Evolutionary conservation across 768 basidiomycete species (phyloP), one percentile per base, ranked within the genome.

Genomic region (Termitomyces sp.): DNA sequence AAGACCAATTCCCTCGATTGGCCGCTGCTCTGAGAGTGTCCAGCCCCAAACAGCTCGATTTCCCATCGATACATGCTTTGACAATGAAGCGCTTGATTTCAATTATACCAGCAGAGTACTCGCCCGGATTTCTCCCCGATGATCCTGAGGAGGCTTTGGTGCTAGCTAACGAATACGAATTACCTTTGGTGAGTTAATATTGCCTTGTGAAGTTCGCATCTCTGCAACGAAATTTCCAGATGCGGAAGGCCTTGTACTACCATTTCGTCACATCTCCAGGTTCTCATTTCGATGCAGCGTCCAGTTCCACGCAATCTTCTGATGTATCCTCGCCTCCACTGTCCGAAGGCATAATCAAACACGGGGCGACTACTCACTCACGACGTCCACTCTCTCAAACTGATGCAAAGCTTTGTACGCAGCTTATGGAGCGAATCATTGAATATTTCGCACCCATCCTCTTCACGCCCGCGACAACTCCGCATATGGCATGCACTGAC

Each of bases 401-500:
- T 57, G 67, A 78, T 66, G 60, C 75, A 18, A 72, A 76, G 56
- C 76, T 76, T 40, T 86, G 84, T 65, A 74, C 71, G 63, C 67
- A 67, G n/a, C 76, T 88, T 38, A 82, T 87, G 80, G 74, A 75
- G 7, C 70, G 69, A 33, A 69, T 92, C 61, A 84, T 92, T 60
- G 79, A 79, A 5, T 80, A 89, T 69, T 91, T 91, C 69, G 88
- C 89, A 0, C 89, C 90, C 2, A 76, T 86, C 39, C 73, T 92
- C 0, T 92, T 92, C 70, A 90, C 90, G 1, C 82, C 88, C 32
- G 81, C 87, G 5, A 79, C 84, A 7, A 85, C 86, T n/a, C 74
- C 77, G 1, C 91, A 91, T 68, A 90, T 90, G 88, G 74, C 74
- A 4, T 92, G 91, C 72, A 91, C 89, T 4, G 84, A 90, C 68